Base-by-base conservation (phyloP, 106 monocot species). In the Allium sativum region DNA sequence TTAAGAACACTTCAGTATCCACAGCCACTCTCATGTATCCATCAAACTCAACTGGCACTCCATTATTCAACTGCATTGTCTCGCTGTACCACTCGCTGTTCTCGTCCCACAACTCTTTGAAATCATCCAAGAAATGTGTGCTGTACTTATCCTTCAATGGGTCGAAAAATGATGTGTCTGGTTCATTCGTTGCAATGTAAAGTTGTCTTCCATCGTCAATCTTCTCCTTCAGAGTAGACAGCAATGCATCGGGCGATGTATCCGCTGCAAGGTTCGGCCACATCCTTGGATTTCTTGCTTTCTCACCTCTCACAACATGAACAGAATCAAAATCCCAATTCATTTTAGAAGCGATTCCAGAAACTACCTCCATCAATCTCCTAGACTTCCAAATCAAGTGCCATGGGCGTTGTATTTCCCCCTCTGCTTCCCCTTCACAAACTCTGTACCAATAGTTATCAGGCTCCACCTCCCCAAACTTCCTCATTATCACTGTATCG, bases 371-470 rank as follows among this genome's bases (percentile, higher is more conserved):
- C 68, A 89, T 68, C 69, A 94, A 66, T 13, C 89, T 65, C 18
- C 75, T 73, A 1, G 93, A 89, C 59, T 82, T 83, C 83, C 89
- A 86, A 18, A 94, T 58, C 3, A 84, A 74, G 40, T 87, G 67
- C 90, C 86, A 86, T 13, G 89, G 89, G 1, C 86, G 64, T 55
- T 75, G 86, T 58, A 95, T 81, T 42, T 81, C 68, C 3, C 81
- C 70, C 68, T 90, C 83, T 0, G 78, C 81, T 74, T 95, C 94
- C 12, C 94, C 89, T 57, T 95, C 89, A 18, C 94, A 95, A 8
- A 95, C 94, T 44, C 79, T 55, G 70, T 95, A 95, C 94, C 94
- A 95, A 64, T 90, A 95, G 55, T 95, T 95, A 21, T 90, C 94
- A 0, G 94, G 94, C 77, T 95, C 90, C 15, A 95, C 86, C 0